phyloP scores from a whole-genome alignment of 345 rosid genomes.

The Euphorbia lathyris region DNA sequence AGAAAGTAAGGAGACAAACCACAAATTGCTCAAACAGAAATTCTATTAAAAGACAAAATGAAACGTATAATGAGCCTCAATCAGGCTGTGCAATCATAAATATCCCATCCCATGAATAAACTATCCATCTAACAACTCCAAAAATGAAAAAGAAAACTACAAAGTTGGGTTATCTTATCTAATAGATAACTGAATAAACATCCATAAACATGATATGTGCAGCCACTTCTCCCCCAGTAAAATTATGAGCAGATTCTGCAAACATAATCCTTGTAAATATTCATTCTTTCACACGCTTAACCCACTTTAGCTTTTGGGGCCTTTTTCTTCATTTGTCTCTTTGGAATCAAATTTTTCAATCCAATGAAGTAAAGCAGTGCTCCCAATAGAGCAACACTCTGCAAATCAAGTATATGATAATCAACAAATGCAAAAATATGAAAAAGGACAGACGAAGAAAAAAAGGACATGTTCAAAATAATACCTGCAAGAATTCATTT shows the following conservation, averaged over 20 bases:
- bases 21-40: slow-evolving; percentile 1
- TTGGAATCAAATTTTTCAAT: slow-evolving; percentile 76
- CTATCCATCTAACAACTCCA: neutral
- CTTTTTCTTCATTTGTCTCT: slow-evolving; percentile 62
- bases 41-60: slow-evolving; percentile 3
- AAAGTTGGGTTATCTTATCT: neutral
- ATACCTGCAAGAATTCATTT: slow-evolving; percentile 66
- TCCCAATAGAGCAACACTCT: slow-evolving; percentile 81
- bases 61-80: neutral
- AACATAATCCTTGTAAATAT: neutral
- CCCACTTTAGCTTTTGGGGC: slow-evolving; percentile 20
- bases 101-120: neutral
- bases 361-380: slow-evolving; percentile 83
- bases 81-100: slow-evolving; percentile 6
- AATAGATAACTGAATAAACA: slow-evolving; percentile 7
- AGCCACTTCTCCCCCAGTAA: slow-evolving; percentile 6
- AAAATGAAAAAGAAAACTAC: neutral
- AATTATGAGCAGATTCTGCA: slow-evolving; percentile 2
- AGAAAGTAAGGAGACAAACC: neutral
- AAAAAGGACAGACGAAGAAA: neutral
- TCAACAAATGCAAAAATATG: neutral
- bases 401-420: slow-evolving; percentile 27
- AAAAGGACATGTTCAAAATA: slow-evolving; percentile 2
- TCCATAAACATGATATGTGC: neutral
- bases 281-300: slow-evolving; percentile 1